A percentile compares a stretch with the other conserved stretches of the same genome.
Evolutionary conservation across 2,329 filamentous ascomycete genomes (phyloP).

Genomic region (Fusarium subtropicale): DNA sequence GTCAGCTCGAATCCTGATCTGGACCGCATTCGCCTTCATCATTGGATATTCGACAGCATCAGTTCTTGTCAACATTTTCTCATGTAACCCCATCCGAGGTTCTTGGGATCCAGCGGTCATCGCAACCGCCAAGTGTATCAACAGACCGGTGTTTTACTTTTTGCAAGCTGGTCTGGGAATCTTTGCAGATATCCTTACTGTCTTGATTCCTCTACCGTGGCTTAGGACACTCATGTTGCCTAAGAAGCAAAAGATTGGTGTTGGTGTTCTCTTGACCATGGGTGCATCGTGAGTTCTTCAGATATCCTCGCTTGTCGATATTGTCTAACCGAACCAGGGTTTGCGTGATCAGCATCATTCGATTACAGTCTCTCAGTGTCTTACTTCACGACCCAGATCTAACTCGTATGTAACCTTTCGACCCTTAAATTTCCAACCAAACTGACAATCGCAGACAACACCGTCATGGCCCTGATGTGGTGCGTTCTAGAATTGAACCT

Average conservation of each 20-base stretch:
- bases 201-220: constrained; percentile 18
- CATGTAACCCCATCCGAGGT: constrained; percentile 10
- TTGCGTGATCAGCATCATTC: constrained; percentile 15
- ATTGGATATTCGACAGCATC: constrained; percentile 18
- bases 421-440: not conserved
- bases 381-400: constrained; percentile 15
- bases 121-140: constrained; percentile 13
- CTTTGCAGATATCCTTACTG: constrained; percentile 20
- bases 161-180: constrained; percentile 19
- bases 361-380: constrained; percentile 18
- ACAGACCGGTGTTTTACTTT: constrained; percentile 24
- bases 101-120: constrained; percentile 13
- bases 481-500: constrained; percentile 30
- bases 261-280: constrained; percentile 17
- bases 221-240: constrained; percentile 19
- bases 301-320: not conserved
- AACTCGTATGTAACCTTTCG: not conserved
- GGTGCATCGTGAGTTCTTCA: constrained; percentile 19
- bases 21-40: constrained; percentile 22
- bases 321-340: constrained; percentile 13
- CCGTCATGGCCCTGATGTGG: constrained; percentile 25
- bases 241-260: constrained; percentile 24
- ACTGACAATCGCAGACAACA: constrained; percentile 23
- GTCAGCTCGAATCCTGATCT: constrained; percentile 6
- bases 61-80: constrained; percentile 19